Evolutionary conservation across 306 rosid species (phyloP), one percentile per base, ranked within the genome.

Genomic region (Leucaena leucocephala): DNA sequence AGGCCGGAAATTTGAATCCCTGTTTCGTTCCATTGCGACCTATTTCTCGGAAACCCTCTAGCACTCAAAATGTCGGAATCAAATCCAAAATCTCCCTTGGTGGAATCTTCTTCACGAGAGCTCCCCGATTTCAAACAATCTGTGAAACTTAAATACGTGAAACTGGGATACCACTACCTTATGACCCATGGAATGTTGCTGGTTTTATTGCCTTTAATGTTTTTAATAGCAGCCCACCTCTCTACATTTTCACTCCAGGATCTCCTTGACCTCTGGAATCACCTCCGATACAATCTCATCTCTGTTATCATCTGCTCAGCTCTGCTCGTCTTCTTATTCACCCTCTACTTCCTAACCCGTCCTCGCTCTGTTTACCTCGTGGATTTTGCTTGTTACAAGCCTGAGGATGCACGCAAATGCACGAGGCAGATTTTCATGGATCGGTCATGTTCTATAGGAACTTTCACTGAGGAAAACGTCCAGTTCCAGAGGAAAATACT

Each of bases 331-430:
- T 88, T 88, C 76, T 36, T 86, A 35, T 85, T 55, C 48, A 90
- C 88, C 82, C 83, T 88, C 6, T 85, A 86, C 77, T 83, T 86
- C 82, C 82, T 90, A 44, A 68, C 82, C 48, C 85, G 88, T 45
- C 88, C 90, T 55, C 78, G 76, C 6, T 84, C 87, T 0, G 74
- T 86, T 72, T 85, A 83, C 82, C 92, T 90, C 73, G 88, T 90
- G 9, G 89, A 90, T 80, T 90, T 88, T 79, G 80, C 92, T 6
- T 86, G 94, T 75, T 88, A 86, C 72, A 90, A 85, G 77, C 90
- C 92, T 1, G 86, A 86, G 49, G 89, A 86, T 83, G 89, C 89
- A 8, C 82, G 77, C 36, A 85, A 84, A 68, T 83, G 88, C 88
- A 48, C 88, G 0, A 85, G 94, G 86, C 83, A 86, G 45, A 62